phyloP scores from a whole-genome alignment of 371 early-diverging fungal species.

The Zopfochytrium polystomum region DNA sequence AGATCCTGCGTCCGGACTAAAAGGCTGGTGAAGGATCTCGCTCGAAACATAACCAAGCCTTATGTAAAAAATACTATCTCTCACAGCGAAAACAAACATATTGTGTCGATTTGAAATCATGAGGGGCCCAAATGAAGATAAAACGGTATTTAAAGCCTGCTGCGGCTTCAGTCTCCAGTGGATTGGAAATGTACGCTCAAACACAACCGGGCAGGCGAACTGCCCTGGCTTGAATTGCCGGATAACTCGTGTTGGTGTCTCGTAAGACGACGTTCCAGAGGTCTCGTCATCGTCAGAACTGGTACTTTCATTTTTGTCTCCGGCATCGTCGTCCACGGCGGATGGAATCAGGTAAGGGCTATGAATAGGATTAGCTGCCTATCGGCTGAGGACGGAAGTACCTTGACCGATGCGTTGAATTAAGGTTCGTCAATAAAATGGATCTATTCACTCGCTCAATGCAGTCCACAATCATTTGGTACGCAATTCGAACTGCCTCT shows the following conservation, averaged over 20 bases:
- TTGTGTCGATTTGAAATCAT: slow-evolving; percentile 71
- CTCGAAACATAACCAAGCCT: too few species aligned
- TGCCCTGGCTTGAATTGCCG: slow-evolving; percentile 61
- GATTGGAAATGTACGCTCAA: slow-evolving; percentile 60
- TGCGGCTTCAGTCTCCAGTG: slow-evolving; percentile 74
- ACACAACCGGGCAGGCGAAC: slow-evolving; percentile 69
- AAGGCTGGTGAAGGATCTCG: too few species aligned
- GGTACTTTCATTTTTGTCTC: slow-evolving; percentile 1
- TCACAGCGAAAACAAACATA: slow-evolving; percentile 65
- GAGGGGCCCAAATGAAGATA: slow-evolving; percentile 55
- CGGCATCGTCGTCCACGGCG: slow-evolving; percentile 42
- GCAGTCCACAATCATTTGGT: background rate
- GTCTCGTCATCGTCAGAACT: background rate
- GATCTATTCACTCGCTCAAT: background rate
- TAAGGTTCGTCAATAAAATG: background rate
- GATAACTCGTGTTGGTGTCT: too few species aligned
- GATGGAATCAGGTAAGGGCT: slow-evolving; percentile 14
- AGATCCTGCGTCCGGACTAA: too few species aligned
- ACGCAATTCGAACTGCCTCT: too few species aligned
- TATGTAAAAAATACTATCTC: slow-evolving; percentile 61
- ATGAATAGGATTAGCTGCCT: background rate
- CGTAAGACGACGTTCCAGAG: too few species aligned
- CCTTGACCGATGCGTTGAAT: background rate
- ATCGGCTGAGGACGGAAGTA: too few species aligned
- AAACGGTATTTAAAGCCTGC: slow-evolving; percentile 61